Conservation (phyloP, 164 flowering plant genomes). For the Piper longum region DNA sequence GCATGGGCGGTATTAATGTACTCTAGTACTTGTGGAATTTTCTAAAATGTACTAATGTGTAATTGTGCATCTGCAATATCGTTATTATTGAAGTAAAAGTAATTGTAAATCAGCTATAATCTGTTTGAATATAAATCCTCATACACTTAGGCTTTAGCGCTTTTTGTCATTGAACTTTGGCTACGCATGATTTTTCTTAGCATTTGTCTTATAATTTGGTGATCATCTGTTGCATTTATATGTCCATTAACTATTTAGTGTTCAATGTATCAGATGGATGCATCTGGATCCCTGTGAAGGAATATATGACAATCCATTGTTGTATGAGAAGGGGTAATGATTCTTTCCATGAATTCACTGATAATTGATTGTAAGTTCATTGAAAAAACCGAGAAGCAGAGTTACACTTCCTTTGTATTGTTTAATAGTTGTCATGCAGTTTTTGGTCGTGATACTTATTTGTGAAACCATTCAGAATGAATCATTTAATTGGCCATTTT, state of each 20-base stretch:
- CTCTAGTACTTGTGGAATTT: no score
- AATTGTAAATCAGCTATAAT: no score
- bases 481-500: no score
- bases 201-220: background rate
- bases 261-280: conserved; percentile 52
- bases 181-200: background rate
- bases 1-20: no score
- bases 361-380: background rate
- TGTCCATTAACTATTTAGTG: background rate
- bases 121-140: no score
- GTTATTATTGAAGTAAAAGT: no score
- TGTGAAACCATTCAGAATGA: background rate
- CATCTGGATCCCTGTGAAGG: conserved; percentile 99
- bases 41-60: no score
- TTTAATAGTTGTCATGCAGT: background rate
- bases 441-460: background rate
- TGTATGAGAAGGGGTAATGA: conserved; percentile 85
- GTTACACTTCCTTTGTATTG: background rate
- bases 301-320: conserved; percentile 69
- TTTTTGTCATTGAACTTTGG: no score
- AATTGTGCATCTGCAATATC: no score
- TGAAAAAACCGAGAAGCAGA: background rate
- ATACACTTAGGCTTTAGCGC: no score
- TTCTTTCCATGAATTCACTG: background rate
- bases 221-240: background rate